These are phyloP conservation scores for Fusarium azukiicola DNA, from an alignment of 2,329 filamentous ascomycete genomes.

Conservation along the genomic window DNA sequence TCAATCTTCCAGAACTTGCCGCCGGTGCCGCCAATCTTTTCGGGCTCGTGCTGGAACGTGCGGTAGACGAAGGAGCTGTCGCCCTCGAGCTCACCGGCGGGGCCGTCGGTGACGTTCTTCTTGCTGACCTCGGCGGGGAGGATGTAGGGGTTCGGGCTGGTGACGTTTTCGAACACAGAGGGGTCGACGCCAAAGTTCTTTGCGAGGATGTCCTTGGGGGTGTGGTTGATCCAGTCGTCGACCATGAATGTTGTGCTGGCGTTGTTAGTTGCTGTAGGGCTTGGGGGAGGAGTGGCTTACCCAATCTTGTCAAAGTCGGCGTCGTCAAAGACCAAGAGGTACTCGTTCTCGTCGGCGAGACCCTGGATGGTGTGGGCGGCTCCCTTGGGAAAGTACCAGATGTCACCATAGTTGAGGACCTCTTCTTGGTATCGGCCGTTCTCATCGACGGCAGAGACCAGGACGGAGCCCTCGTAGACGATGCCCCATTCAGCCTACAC, in stretches of 20 bases:
- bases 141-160: constrained; percentile 80
- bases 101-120: constrained; percentile 60
- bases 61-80: constrained; percentile 82
- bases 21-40: constrained; percentile 79
- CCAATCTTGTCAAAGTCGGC: constrained; percentile 83
- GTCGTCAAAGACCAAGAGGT: constrained; percentile 83
- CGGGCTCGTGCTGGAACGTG: constrained; percentile 75
- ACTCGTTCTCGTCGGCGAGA: constrained; percentile 84
- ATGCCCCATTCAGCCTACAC: constrained; percentile 83
- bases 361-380: constrained; percentile 82
- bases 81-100: constrained; percentile 72
- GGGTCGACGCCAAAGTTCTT: constrained; percentile 85
- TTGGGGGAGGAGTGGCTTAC: constrained; percentile 57
- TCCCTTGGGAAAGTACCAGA: constrained; percentile 86
- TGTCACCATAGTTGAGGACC: constrained; percentile 79
- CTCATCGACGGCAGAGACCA: constrained; percentile 82
- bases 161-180: constrained; percentile 79
- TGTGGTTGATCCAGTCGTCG: constrained; percentile 85
- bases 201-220: constrained; percentile 80
- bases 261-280: neutral
- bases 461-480: constrained; percentile 77
- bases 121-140: constrained; percentile 75
- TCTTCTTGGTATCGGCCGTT: constrained; percentile 77
- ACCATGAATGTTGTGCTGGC: constrained; percentile 85
- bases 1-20: constrained; percentile 83